Evolutionary conservation across 2,329 filamentous ascomycete genomes (phyloP), one percentile per base, ranked within the genome.

Genomic region (Fonsecaea monophora): DNA sequence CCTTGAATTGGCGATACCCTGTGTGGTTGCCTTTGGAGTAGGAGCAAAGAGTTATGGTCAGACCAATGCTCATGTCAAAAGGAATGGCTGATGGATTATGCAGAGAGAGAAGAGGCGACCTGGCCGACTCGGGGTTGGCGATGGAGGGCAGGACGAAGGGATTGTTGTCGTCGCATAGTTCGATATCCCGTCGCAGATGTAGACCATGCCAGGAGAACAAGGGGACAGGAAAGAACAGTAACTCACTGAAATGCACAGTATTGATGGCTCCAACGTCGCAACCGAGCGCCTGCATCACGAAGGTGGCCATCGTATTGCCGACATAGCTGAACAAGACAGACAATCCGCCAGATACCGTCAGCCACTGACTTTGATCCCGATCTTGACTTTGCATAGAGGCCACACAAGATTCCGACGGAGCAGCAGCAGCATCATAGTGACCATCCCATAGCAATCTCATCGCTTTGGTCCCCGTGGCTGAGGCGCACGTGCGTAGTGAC

Each of bases 221-320:
- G 21, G 35, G 34, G n/a, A 54, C 30, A 4, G 40, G 53, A 50
- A 30, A 40, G 35, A 60, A 53, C 15, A 38, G 35, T 62, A 55
- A 81, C 90, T 78, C 83, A 97, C 94, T 98, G 82, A 97, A 99
- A 75, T 99, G 91, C 6, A 99, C 95, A 0, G 95, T 99, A 78
- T 99, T 97, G 74, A 99, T 85, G 2, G 93, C 92, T 8, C 93
- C 91, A 6, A 97, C 94, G 75, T 99, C 94, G 76, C 93, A 97
- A 56, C 95, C 95, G 59, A 99, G 82, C 0, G 91, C 90, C 79
- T 99, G 94, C 85, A 99, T 90, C 72, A 94, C 92, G 76, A 97
- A 96, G 1, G 93, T 93, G 50, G 94, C 94, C 84, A 99, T 97
- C 75, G 94, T 97, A 78, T 99, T 99, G 60, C 95, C 95, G 72